phyloP scores from a whole-genome alignment of 495 filamentous ascomycete genomes.

The Cercophora newfieldiana region DNA sequence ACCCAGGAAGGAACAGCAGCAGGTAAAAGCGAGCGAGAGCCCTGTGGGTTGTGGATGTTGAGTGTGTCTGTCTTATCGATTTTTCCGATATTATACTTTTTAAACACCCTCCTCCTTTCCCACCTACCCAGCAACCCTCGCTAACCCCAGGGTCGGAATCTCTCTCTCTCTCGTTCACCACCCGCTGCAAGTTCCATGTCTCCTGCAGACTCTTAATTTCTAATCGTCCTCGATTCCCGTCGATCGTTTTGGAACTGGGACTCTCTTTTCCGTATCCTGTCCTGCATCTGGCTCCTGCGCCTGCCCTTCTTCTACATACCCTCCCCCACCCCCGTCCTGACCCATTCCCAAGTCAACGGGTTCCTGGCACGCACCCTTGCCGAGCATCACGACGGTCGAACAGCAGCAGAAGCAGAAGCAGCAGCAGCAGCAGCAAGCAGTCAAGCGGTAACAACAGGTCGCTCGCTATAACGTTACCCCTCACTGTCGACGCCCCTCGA shows the following conservation, averaged over 20 bases:
- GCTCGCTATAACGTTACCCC: constrained; percentile 1
- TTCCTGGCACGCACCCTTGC: constrained; percentile 4
- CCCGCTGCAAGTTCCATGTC: constrained; percentile 21
- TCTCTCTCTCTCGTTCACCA: constrained; percentile 14
- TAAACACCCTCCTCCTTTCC: constrained; percentile 26
- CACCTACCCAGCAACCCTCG: constrained; percentile 10
- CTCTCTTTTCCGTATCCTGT: constrained; percentile 17
- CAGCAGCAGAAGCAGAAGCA: constrained; percentile 8
- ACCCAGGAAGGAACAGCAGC: not conserved
- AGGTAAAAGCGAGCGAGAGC: not conserved
- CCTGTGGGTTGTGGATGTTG: not conserved
- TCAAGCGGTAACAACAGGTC: no score
- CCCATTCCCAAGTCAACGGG: constrained; percentile 1
- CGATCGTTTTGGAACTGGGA: constrained; percentile 15
- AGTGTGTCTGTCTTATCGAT: constrained; percentile 24
- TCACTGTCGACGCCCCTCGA: not conserved
- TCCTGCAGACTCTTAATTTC: constrained; percentile 28
- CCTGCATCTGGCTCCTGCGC: constrained; percentile 16
- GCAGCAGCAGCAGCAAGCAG: not conserved
- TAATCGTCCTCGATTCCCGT: constrained; percentile 24
- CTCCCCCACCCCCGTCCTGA: constrained; percentile 3
- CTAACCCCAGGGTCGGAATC: constrained; percentile 25
- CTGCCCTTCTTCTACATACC: constrained; percentile 22
- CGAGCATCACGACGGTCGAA: constrained; percentile 11
- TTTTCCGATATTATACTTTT: constrained; percentile 34